These are phyloP conservation scores for Haematococcus lacustris DNA, from an alignment of 139 green algal genomes.

Conservation along the genomic window DNA sequence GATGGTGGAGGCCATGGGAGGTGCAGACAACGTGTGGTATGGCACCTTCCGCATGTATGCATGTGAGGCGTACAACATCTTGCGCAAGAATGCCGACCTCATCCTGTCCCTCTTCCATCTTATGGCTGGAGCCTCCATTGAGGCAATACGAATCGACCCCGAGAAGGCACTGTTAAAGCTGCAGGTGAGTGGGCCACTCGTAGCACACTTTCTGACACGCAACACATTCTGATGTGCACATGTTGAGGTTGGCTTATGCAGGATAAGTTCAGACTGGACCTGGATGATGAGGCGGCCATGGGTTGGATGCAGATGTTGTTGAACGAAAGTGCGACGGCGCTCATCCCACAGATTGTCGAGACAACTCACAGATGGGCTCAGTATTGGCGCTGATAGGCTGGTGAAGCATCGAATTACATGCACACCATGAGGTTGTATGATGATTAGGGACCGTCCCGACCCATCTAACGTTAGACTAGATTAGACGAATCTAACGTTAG, in stretches of 20 bases:
- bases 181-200: constrained; percentile 56
- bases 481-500: too few relatives aligned
- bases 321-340: constrained; percentile 70
- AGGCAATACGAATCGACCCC: constrained; percentile 69
- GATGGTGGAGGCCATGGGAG: constrained; percentile 95
- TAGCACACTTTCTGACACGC: too few relatives aligned
- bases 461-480: too few relatives aligned
- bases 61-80: constrained; percentile 97
- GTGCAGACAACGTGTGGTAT: constrained; percentile 71
- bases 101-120: constrained; percentile 92
- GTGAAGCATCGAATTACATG: too few relatives aligned
- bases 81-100: constrained; percentile 85
- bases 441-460: too few relatives aligned
- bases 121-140: constrained; percentile 84
- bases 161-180: constrained; percentile 91
- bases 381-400: too few relatives aligned
- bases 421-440: too few relatives aligned
- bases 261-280: constrained; percentile 88
- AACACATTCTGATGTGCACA: too few relatives aligned
- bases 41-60: constrained; percentile 61
- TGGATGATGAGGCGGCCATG: constrained; percentile 82
- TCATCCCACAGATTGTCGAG: constrained; percentile 91
- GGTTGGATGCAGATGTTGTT: constrained; percentile 88
- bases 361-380: constrained; percentile 86
- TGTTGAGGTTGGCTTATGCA: too few relatives aligned